These are phyloP conservation scores for Cicer yamashitae DNA, from an alignment of 306 rosid species.

Conservation along the genomic window DNA sequence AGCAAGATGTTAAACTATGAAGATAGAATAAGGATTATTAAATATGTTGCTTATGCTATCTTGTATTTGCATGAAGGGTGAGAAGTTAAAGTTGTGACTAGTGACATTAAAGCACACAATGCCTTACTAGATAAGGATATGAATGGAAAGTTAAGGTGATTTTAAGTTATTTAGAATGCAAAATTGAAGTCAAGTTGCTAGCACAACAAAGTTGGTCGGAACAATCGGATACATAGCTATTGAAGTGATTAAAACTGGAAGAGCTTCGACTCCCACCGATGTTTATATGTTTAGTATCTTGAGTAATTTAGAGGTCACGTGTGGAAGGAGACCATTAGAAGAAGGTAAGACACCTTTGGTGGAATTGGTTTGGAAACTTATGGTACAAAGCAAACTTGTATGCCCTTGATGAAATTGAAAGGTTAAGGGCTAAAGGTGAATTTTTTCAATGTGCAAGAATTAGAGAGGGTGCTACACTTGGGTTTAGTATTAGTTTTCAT, in stretches of 20 bases:
- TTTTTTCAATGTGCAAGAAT: constrained; percentile 51
- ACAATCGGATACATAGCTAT: constrained; percentile 88
- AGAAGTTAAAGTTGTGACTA: constrained; percentile 76
- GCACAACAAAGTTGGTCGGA: constrained; percentile 76
- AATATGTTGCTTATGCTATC: constrained; percentile 73
- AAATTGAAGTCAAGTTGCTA: constrained; percentile 59
- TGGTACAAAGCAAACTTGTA: constrained; percentile 55
- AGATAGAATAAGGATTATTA: constrained; percentile 68
- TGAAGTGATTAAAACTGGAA: constrained; percentile 67
- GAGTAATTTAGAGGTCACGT: constrained; percentile 71
- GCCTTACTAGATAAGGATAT: constrained; percentile 81
- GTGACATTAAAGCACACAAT: constrained; percentile 92
- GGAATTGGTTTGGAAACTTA: constrained; percentile 67
- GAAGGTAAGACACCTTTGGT: constrained; percentile 67
- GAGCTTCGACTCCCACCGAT: constrained; percentile 75
- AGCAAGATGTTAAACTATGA: constrained; percentile 53
- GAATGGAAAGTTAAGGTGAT: constrained; percentile 81
- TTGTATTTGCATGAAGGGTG: constrained; percentile 91
- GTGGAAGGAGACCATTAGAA: constrained; percentile 89
- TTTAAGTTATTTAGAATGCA: constrained; percentile 85
- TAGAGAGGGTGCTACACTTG: constrained; percentile 67
- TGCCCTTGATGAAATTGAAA: constrained; percentile 62
- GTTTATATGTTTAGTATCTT: constrained; percentile 79
- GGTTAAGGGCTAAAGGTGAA: constrained; percentile 54
- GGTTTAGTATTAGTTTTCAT: constrained; percentile 40